A percentile compares a stretch with the other conserved stretches of the same genome.
Conservation (phyloP, 116 monocot genomes). For the Cymodocea nodosa region DNA sequence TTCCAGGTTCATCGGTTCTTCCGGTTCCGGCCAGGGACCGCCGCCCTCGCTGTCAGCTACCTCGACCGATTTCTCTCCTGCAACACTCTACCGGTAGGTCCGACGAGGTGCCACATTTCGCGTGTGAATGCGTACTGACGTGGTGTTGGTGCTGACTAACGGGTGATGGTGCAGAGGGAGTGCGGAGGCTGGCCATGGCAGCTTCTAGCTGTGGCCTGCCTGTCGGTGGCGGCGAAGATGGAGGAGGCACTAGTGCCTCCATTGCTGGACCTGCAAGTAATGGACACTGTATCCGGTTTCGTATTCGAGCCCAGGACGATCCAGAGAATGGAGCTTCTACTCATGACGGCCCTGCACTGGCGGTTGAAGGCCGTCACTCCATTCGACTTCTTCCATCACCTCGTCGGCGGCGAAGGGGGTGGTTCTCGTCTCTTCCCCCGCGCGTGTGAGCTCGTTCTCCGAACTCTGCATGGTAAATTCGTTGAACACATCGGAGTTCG, state of each 20-base stretch:
- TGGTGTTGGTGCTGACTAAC: neutral
- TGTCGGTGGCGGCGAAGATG: conserved; percentile 73
- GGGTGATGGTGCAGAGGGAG: neutral
- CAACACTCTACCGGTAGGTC: conserved; percentile 32
- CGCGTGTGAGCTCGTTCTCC: conserved; percentile 23
- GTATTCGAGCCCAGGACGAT: conserved; percentile 59
- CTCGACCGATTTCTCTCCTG: conserved; percentile 77
- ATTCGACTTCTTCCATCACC: conserved; percentile 44
- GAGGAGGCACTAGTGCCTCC: conserved; percentile 61
- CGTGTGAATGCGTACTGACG: neutral
- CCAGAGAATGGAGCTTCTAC: conserved; percentile 65
- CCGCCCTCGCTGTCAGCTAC: conserved; percentile 65
- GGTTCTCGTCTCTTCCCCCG: conserved; percentile 5
- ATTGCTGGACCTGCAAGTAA: conserved; percentile 47
- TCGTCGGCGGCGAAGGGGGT: conserved; percentile 1
- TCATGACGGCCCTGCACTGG: conserved; percentile 66
- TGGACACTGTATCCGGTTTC: conserved; percentile 21
- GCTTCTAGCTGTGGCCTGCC: conserved; percentile 65
- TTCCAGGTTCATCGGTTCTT: conserved; percentile 39
- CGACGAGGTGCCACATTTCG: neutral
- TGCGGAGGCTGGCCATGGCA: conserved; percentile 49
- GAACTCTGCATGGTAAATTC: conserved; percentile 23
- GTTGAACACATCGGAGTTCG: neutral
- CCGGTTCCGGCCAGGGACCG: conserved; percentile 45
- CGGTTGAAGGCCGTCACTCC: conserved; percentile 58